A percentile compares a stretch with the other conserved stretches of the same genome.
Conservation (phyloP, 192 early-diverging fungal species). For the Coemansia sp. region DNA sequence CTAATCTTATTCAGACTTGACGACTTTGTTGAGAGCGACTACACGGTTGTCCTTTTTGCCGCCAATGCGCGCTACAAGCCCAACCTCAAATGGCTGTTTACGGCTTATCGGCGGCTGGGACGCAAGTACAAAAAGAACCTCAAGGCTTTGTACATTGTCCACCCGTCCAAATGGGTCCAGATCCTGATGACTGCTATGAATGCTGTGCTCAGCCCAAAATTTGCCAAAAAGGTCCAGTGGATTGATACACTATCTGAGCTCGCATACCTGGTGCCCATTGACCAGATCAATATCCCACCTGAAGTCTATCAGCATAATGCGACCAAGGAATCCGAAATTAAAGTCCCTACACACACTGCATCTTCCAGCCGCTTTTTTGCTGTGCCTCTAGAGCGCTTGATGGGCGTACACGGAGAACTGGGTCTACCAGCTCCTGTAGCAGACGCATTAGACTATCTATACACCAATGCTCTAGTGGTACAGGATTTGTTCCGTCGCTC, state of each 20-base stretch:
- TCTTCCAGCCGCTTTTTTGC: constrained; percentile 67
- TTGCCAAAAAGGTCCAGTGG: constrained; percentile 81
- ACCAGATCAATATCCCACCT: constrained; percentile 74
- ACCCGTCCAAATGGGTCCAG: constrained; percentile 81
- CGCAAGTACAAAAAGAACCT: constrained; percentile 95
- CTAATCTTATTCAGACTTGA: constrained; percentile 63
- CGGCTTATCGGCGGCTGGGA: constrained; percentile 76
- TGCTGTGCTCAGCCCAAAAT: constrained; percentile 88
- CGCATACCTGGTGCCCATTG: constrained; percentile 62
- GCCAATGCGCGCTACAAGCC: constrained; percentile 76
- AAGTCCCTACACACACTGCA: constrained; percentile 38
- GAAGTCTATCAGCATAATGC: constrained; percentile 51
- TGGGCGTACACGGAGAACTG: constrained; percentile 69
- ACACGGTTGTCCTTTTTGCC: constrained; percentile 85
- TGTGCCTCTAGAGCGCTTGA: constrained; percentile 66
- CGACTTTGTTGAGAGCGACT: constrained; percentile 86
- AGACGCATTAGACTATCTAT: constrained; percentile 71
- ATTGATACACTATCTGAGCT: constrained; percentile 70
- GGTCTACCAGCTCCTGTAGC: constrained; percentile 74
- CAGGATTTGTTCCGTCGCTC: constrained; percentile 86
- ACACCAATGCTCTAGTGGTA: constrained; percentile 64
- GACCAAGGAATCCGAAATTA: constrained; percentile 42
- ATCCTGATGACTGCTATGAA: constrained; percentile 84
- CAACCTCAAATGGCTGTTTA: constrained; percentile 78
- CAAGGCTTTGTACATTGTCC: constrained; percentile 87